Percentiles rank a stretch among this genome's conserved stretches.
These are phyloP conservation scores for Mycena vitilis DNA, from an alignment of 768 basidiomycete genomes.

Conservation along the genomic window DNA sequence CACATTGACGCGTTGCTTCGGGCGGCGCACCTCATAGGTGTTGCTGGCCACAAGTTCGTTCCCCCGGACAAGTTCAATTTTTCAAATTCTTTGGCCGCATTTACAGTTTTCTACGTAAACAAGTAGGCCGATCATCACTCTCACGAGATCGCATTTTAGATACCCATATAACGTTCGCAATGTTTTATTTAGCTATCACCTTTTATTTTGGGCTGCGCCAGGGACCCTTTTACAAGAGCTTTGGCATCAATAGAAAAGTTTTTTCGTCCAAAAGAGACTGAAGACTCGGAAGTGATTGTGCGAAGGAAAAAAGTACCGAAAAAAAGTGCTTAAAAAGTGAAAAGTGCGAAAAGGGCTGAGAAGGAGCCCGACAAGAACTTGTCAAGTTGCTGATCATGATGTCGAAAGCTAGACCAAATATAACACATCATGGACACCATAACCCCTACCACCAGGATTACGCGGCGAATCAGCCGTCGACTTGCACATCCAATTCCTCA, in stretches of 20 bases:
- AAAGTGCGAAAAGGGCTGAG: background rate
- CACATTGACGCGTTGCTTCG: conserved; percentile 30
- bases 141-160: conserved; percentile 20
- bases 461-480: too few relatives aligned
- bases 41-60: background rate
- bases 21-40: background rate
- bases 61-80: conserved; percentile 1
- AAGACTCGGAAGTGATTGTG: background rate
- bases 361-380: background rate
- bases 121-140: conserved; percentile 20
- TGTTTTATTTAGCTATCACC: background rate
- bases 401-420: too few relatives aligned
- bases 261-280: background rate
- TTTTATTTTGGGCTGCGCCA: background rate
- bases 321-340: background rate
- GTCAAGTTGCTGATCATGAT: conserved; percentile 7
- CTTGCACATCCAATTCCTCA: too few relatives aligned
- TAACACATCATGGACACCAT: too few relatives aligned
- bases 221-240: background rate
- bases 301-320: too few relatives aligned
- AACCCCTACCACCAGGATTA: too few relatives aligned
- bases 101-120: conserved; percentile 12
- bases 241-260: too few relatives aligned
- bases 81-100: conserved; percentile 8
- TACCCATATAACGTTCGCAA: background rate